Base-by-base conservation (phyloP, 768 basidiomycete genomes). In the Leccinum arenicola region DNA sequence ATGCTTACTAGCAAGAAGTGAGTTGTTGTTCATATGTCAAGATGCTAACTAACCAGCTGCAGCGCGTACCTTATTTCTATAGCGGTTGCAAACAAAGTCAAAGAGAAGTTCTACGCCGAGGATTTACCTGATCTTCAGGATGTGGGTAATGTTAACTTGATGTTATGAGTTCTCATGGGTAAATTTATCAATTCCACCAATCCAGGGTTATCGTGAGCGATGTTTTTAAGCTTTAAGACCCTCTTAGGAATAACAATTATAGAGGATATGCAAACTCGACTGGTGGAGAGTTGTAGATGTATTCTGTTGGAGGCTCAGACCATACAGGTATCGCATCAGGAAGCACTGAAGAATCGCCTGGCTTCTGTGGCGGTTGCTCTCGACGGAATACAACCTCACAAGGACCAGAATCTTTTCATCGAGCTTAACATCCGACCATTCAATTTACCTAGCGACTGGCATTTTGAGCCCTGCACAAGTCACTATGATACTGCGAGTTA, bases 1-100 rank as follows among this genome's bases (percentile, higher is more conserved):
- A 93, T 93, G 91, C 72, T 84, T 47, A 88, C 87, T 64, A 82
- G 84, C 73, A 93, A 93, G 77, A 93, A 93, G 91, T 92, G 59
- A 33, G 75, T 35, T 23, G 15, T 29, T 52, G 38, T 60, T 27
- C 40, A 51, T n/a, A 8, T 21, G n/a, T 50, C 54, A 6, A 50
- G 33, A 48, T 56, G 23, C 11, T 43, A 3, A 57, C 55, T 61
- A 43, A 54, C 45, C 23, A 17, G 52, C 48, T 52, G 43, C 60
- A 92, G 89, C 68, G 73, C 80, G 19, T 93, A 91, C 70, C 68
- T 93, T 51, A 84, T 92, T 40, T 83, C 86, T 15, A 90, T 80
- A 17, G 82, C 83, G 7, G 71, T 89, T 48, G 85, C 89, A 11
- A 94, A 94, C 73, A 79, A 72, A 52, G 73, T 79, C 6, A 91